Conservation (phyloP, 192 early-diverging fungal species). For the Backusella australiensis region DNA sequence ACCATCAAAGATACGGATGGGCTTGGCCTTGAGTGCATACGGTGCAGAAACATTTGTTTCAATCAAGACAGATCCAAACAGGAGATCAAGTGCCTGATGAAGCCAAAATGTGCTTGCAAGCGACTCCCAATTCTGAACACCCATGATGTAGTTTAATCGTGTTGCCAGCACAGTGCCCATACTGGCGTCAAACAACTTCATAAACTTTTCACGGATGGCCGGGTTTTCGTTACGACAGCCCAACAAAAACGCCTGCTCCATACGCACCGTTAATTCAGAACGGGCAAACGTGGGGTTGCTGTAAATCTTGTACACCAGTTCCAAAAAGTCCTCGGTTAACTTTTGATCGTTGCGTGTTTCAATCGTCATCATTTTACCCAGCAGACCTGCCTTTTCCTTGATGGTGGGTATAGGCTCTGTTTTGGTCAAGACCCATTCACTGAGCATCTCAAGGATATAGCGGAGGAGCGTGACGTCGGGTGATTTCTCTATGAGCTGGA, state of each 20-base stretch:
- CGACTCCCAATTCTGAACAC: slow-evolving; percentile 95
- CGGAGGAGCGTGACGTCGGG: slow-evolving; percentile 68
- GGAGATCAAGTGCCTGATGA: slow-evolving; percentile 84
- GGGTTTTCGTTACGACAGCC: slow-evolving; percentile 85
- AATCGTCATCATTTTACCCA: slow-evolving; percentile 88
- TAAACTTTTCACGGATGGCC: slow-evolving; percentile 74
- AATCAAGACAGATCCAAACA: slow-evolving; percentile 67
- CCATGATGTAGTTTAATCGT: slow-evolving; percentile 85
- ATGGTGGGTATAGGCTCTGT: slow-evolving; percentile 89
- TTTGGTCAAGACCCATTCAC: slow-evolving; percentile 81
- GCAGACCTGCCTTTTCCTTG: slow-evolving; percentile 92
- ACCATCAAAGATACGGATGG: slow-evolving; percentile 21
- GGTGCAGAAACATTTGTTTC: slow-evolving; percentile 35
- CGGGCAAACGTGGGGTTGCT: slow-evolving; percentile 75
- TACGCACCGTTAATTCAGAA: slow-evolving; percentile 87
- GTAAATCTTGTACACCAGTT: slow-evolving; percentile 89
- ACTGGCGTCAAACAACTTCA: slow-evolving; percentile 78
- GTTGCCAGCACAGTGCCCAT: slow-evolving; percentile 62
- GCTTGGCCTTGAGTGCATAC: slow-evolving; percentile 44
- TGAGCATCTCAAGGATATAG: slow-evolving; percentile 78
- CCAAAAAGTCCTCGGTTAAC: slow-evolving; percentile 83
- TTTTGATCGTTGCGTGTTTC: slow-evolving; percentile 67
- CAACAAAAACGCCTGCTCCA: slow-evolving; percentile 92
- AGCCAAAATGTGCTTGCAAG: slow-evolving; percentile 88
- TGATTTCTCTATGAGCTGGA: slow-evolving; percentile 82